Conservation (phyloP, 805 yeast species). For the Ogataea neopini region DNA sequence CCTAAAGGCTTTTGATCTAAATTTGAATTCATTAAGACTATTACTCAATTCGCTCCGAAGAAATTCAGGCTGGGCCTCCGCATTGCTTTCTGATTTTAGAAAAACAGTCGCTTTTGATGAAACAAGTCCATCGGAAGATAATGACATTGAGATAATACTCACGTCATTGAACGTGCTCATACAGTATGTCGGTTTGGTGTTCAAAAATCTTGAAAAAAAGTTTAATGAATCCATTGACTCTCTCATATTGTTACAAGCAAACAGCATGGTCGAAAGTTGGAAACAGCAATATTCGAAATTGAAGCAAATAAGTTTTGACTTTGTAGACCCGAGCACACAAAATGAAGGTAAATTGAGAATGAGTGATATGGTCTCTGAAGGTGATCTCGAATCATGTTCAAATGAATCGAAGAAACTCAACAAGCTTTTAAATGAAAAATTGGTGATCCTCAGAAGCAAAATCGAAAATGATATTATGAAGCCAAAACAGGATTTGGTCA, state of each 20-base stretch:
- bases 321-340: slow-evolving; percentile 15
- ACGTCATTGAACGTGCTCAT: slow-evolving; percentile 50
- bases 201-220: slow-evolving; percentile 40
- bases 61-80: slow-evolving; percentile 41
- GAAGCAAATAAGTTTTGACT: slow-evolving; percentile 28
- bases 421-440: slow-evolving; percentile 20
- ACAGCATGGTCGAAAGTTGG: slow-evolving; percentile 48
- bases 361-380: slow-evolving; percentile 35
- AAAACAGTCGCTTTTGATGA: slow-evolving; percentile 29
- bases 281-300: slow-evolving; percentile 33
- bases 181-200: slow-evolving; percentile 50
- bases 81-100: slow-evolving; percentile 37
- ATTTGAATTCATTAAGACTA: slow-evolving; percentile 38
- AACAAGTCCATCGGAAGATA: slow-evolving; percentile 21
- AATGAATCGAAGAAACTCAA: slow-evolving; percentile 27
- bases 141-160: slow-evolving; percentile 47
- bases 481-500: slow-evolving; percentile 40
- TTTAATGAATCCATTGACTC: slow-evolving; percentile 40
- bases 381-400: slow-evolving; percentile 36
- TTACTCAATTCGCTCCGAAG: slow-evolving; percentile 41
- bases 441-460: slow-evolving; percentile 33
- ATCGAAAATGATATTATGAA: slow-evolving; percentile 40
- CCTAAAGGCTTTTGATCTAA: slow-evolving; percentile 32
- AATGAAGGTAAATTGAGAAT: slow-evolving; percentile 27
- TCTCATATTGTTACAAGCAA: slow-evolving; percentile 39